Base-by-base conservation (phyloP, 169 alveolate genomes). In the Plasmodium gonderi region DNA sequence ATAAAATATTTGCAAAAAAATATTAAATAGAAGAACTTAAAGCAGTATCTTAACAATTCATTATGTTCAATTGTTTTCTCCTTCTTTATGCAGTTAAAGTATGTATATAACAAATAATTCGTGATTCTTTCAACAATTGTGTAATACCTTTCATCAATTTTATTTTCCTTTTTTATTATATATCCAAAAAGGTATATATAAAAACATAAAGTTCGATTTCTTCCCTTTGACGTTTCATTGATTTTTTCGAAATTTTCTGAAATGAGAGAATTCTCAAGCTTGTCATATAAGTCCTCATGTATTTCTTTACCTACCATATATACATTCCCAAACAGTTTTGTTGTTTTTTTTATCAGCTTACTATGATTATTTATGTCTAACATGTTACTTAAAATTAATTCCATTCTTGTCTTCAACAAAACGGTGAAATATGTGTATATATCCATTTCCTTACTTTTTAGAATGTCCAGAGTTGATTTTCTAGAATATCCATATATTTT, bases 1-100 rank as follows among this genome's bases (percentile, higher is more conserved):
- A 85, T 65, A 85, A 85, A 75, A 8, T 23, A n/a, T 40, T 78
- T 64, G 6, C 83, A 75, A 76, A 85, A 85, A 85, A 85, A 85
- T 5, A 42, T 12, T 33, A 75, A 60, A 60, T 78, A 78, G 36
- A 85, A 78, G 45, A 85, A 85, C 17, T 47, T 72, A 38, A 85
- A 74, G 17, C 79, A 75, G 79, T 85, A 85, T 78, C 65, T 85
- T 44, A 85, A 75, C 80, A 85, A 42, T 26, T 9, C 68, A 17
- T 6, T 2, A 4, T 51, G 9, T 40, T 85, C 80, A 40, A 49
- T 33, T 26, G 26, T 49, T 38, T 20, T 85, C 36, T 33, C 11
- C 17, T 72, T 76, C 45, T 51, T 72, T 36, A 85, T 11, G 47
- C 36, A 85, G 36, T 31, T 76, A 31, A 14, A 33, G 68, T 85